phyloP scores from a whole-genome alignment of 805 yeast species.

The Lipomyces kockii region DNA sequence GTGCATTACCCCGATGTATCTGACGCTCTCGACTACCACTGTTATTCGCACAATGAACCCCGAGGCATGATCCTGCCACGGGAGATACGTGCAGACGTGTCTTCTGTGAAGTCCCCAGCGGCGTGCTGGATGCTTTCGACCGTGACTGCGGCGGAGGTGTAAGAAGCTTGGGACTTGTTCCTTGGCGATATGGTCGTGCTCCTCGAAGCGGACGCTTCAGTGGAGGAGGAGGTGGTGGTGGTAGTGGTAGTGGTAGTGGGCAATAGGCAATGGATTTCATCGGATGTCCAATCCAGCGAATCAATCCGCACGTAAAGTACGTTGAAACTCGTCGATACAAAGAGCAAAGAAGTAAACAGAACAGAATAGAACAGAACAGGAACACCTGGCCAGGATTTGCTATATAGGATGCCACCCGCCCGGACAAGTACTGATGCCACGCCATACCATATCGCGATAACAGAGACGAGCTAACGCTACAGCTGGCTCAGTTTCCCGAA shows the following conservation, averaged over 20 bases:
- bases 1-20: conserved; percentile 24
- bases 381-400: neutral
- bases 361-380: neutral
- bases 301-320: neutral
- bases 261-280: neutral
- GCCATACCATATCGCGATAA: neutral
- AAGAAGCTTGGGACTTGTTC: neutral
- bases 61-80: neutral
- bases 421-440: neutral
- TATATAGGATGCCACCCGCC: neutral
- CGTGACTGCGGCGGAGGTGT: neutral
- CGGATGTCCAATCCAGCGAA: neutral
- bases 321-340: neutral
- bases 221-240: neutral
- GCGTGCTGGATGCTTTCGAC: neutral
- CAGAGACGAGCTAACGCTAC: neutral
- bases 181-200: neutral
- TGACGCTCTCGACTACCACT: neutral
- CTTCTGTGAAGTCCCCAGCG: neutral
- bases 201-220: neutral
- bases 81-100: neutral
- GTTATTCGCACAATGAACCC: neutral
- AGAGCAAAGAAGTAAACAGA: neutral
- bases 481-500: neutral
- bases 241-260: too few relatives aligned